phyloP scores from a whole-genome alignment of 352 stramenopile genomes.

The Globisporangium paddicum region DNA sequence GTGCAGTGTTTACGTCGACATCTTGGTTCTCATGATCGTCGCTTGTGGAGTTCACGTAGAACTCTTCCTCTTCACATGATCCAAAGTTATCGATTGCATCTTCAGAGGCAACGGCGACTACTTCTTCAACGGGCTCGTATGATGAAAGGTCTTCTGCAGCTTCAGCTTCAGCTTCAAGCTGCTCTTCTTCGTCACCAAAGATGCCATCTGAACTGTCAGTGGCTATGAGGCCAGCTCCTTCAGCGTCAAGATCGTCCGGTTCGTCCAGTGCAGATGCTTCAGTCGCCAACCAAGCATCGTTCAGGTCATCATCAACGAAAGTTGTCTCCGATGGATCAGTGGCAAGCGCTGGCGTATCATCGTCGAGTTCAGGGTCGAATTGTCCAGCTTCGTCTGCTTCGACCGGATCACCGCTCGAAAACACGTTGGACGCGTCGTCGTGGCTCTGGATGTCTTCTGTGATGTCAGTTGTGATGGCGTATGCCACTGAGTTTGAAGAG shows the following conservation, averaged over 20 bases:
- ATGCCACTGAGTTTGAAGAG: not conserved
- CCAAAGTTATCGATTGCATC: not conserved
- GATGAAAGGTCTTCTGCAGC: not conserved
- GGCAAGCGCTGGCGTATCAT: not conserved
- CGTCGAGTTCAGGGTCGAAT: not conserved
- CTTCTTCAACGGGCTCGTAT: not conserved
- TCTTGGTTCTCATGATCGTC: not conserved
- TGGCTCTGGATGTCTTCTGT: conserved; percentile 44
- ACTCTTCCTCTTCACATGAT: not conserved
- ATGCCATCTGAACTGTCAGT: not conserved
- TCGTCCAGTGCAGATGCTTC: not conserved
- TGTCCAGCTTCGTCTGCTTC: not conserved
- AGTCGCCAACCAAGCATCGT: conserved; percentile 8
- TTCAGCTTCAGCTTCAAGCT: not conserved
- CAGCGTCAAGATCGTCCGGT: not conserved
- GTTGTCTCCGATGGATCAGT: not conserved
- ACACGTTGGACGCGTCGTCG: not conserved
- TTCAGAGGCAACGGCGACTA: not conserved
- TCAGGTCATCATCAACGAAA: not conserved
- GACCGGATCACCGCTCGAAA: not conserved
- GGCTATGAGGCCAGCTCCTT: not conserved
- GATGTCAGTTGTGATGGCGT: conserved; percentile 31
- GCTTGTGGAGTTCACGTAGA: not conserved
- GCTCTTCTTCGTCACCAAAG: not conserved
- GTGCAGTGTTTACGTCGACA: conserved; percentile 3